Evolutionary conservation across 768 basidiomycete species (phyloP), one percentile per base, ranked within the genome.

Genomic region (Exsudoporus frostii): DNA sequence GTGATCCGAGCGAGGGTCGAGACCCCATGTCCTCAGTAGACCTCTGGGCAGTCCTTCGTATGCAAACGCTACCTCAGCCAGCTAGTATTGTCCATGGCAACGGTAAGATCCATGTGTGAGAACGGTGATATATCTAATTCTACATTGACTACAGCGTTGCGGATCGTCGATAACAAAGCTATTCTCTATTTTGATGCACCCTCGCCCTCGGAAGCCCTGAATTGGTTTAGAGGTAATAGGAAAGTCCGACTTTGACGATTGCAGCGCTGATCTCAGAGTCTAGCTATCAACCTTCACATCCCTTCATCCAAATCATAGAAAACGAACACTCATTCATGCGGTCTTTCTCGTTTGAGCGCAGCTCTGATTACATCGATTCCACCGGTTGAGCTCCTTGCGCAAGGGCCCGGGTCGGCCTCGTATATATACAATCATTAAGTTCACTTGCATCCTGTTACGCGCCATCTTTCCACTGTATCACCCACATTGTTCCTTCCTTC

Each of bases 11-110:
- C 11, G 85, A 86, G 37, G 90, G 90, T 41, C 80, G 81, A 58
- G 94, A 96, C 58, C 84, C 82, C 22, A 74, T 76, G 42, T 85
- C 83, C 4, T 71, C 66, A 22, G 92, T 98, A 29, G 95, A 98
- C 65, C 77, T 98, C n/a, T 98, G 92, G 88, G 94, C 94, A 32
- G 96, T 98, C 30, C 73, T 98, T 55, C 80, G 96, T 39, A 93
- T 99, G 92, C 92, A 95, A 69, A 96, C 94, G 0, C 67, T 93
- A 40, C 86, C 88, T 6, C 91, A 94, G 63, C 93, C 91, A 6
- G 92, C 91, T 17, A 92, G 88, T 58, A 90, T 94, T 51, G 88
- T 92, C 24, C 88, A 93, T 66, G 90, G 90, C 38, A 93, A 89
- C 67, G 83, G 90, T 89, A 65, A 57, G 74, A 59, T 39, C 52